Evolutionary conservation across 73 alveolate species (phyloP).

Genomic region (Uronychia setigera): DNA sequence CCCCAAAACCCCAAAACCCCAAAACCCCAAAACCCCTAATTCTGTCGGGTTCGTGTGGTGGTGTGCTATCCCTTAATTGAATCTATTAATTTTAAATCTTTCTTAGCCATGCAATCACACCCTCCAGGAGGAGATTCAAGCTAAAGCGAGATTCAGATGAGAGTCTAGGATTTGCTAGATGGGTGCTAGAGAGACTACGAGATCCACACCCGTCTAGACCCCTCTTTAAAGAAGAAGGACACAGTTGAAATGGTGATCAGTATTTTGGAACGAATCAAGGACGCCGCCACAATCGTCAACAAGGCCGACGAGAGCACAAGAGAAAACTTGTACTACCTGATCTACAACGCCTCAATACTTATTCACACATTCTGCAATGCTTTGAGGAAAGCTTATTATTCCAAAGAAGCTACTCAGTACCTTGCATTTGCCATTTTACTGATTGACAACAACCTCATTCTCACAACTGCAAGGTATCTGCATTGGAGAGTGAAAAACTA

Average conservation of each 20-base stretch:
- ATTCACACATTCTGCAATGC: slow-evolving; percentile 73
- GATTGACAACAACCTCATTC: slow-evolving; percentile 91
- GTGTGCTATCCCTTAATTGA: slow-evolving; percentile 7
- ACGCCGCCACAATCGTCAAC: slow-evolving; percentile 67
- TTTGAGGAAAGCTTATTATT: slow-evolving; percentile 82
- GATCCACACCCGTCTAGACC: background rate
- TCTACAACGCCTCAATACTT: slow-evolving; percentile 64
- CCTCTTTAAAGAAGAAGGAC: background rate
- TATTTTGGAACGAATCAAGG: slow-evolving; percentile 72
- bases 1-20: too few species aligned
- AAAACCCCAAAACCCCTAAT: slow-evolving; percentile 8
- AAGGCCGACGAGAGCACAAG: slow-evolving; percentile 67
- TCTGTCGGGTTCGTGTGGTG: background rate
- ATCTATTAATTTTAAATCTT: background rate
- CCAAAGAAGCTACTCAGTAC: slow-evolving; percentile 82
- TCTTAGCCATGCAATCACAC: background rate
- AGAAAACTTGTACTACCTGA: slow-evolving; percentile 82
- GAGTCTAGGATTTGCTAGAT: background rate
- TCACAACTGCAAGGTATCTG: slow-evolving; percentile 90
- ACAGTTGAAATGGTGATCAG: slow-evolving; percentile 62
- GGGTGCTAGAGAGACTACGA: background rate
- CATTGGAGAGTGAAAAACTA: slow-evolving; percentile 93
- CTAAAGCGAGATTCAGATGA: too few species aligned
- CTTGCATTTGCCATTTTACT: slow-evolving; percentile 86
- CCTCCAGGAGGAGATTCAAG: too few species aligned